phyloP scores from a whole-genome alignment of 2,329 filamentous ascomycete genomes.

The Penicillium sp. region DNA sequence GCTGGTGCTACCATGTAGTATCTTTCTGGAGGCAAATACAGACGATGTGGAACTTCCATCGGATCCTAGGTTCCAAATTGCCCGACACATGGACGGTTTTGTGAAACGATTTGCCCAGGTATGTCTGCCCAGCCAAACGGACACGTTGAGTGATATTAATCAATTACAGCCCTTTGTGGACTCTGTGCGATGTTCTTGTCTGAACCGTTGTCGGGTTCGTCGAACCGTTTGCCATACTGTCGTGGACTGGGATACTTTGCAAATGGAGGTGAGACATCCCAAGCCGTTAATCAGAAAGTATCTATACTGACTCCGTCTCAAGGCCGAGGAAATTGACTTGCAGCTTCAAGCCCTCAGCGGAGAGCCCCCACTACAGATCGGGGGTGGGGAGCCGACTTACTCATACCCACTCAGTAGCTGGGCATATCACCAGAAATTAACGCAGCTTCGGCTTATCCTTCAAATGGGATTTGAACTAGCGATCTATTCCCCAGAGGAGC shows the following conservation, averaged over 20 bases:
- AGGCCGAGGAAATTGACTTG: slow-evolving; percentile 69
- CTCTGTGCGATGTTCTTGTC: slow-evolving; percentile 77
- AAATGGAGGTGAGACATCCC: slow-evolving; percentile 62
- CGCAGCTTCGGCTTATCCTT: slow-evolving; percentile 80
- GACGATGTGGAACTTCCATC: slow-evolving; percentile 73
- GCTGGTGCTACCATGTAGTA: slow-evolving; percentile 69
- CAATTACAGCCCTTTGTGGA: slow-evolving; percentile 72
- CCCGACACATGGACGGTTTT: slow-evolving; percentile 71
- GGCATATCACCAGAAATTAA: slow-evolving; percentile 88
- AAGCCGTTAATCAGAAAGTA: not conserved
- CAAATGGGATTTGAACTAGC: slow-evolving; percentile 93
- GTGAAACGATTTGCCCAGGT: slow-evolving; percentile 54
- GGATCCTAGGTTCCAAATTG: slow-evolving; percentile 71
- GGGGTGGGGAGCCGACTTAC: slow-evolving; percentile 58
- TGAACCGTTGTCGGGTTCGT: slow-evolving; percentile 87
- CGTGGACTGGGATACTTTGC: slow-evolving; percentile 78
- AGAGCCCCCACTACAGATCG: slow-evolving; percentile 59
- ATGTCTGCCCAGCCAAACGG: slow-evolving; percentile 6
- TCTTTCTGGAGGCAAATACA: slow-evolving; percentile 69
- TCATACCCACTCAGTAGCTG: slow-evolving; percentile 79
- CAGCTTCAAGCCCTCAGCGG: slow-evolving; percentile 61
- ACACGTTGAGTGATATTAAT: slow-evolving; percentile 11
- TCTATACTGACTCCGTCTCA: not conserved
- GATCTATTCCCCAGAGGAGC: slow-evolving; percentile 82
- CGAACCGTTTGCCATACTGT: slow-evolving; percentile 84